These are phyloP conservation scores for Serendipita sp. DNA, from an alignment of 768 basidiomycete genomes.

Conservation along the genomic window DNA sequence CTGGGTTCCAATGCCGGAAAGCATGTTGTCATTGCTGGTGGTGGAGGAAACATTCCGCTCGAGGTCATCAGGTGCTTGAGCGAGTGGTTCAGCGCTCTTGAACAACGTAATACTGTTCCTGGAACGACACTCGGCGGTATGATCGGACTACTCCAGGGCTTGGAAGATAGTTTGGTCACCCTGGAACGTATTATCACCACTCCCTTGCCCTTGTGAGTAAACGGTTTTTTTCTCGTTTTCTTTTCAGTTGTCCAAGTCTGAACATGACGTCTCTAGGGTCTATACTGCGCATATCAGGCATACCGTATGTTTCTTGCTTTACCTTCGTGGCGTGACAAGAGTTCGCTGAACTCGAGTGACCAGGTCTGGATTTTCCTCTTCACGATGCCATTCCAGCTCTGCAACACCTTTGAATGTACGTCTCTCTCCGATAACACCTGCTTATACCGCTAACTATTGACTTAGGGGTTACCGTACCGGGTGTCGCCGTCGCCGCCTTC, in stretches of 20 bases:
- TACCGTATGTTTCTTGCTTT: slow-evolving; percentile 26
- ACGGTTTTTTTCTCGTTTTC: not conserved
- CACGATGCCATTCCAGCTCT: slow-evolving; percentile 63
- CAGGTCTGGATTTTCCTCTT: slow-evolving; percentile 48
- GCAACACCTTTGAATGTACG: slow-evolving; percentile 39
- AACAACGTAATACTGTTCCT: slow-evolving; percentile 42
- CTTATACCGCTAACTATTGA: not conserved
- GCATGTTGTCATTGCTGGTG: slow-evolving; percentile 23
- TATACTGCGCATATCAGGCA: slow-evolving; percentile 49
- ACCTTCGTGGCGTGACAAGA: no score
- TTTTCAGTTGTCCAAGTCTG: not conserved
- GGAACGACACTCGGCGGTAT: slow-evolving; percentile 22
- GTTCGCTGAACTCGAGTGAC: no score
- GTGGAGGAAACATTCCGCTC: slow-evolving; percentile 42
- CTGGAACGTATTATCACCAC: slow-evolving; percentile 49
- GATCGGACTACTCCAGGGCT: slow-evolving; percentile 4
- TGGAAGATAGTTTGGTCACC: slow-evolving; percentile 20
- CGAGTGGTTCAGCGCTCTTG: slow-evolving; percentile 42
- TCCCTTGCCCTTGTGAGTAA: slow-evolving; percentile 47
- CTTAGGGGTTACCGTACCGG: slow-evolving; percentile 39
- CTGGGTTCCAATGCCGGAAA: slow-evolving; percentile 1
- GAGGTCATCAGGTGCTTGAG: slow-evolving; percentile 40
- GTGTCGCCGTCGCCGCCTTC: slow-evolving; percentile 48
- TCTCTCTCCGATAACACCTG: not conserved
- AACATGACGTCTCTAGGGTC: slow-evolving; percentile 25